phyloP scores from a whole-genome alignment of 495 filamentous ascomycete genomes.

The Friedmanniomyces endolithicus region DNA sequence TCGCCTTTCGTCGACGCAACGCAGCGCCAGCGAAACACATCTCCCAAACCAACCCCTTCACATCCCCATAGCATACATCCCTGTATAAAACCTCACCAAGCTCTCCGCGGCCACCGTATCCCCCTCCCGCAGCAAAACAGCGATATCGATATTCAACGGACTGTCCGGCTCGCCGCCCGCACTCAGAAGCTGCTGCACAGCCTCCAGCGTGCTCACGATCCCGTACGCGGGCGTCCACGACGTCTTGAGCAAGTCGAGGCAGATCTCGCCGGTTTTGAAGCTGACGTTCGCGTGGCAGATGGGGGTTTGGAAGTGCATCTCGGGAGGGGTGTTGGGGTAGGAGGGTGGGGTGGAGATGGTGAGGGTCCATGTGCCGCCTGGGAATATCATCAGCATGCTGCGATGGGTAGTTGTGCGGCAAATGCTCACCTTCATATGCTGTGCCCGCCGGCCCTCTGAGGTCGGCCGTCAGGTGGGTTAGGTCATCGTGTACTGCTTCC shows the following conservation, averaged over 20 bases:
- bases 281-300: conserved; percentile 80
- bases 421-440: conserved; percentile 56
- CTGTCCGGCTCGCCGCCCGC: conserved; percentile 61
- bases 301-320: conserved; percentile 62
- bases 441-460: conserved; percentile 54
- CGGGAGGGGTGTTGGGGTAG: conserved; percentile 69
- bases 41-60: not conserved
- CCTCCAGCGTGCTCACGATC: conserved; percentile 60
- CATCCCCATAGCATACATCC: conserved; percentile 14
- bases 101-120: conserved; percentile 67
- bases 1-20: not conserved
- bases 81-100: conserved; percentile 68
- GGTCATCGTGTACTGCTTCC: conserved; percentile 57
- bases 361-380: conserved; percentile 77
- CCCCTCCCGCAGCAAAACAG: conserved; percentile 58
- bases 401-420: not conserved
- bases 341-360: conserved; percentile 58
- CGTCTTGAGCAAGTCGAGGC: conserved; percentile 71
- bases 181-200: conserved; percentile 63
- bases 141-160: conserved; percentile 83
- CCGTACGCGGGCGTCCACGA: conserved; percentile 80
- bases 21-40: not conserved
- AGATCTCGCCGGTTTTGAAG: conserved; percentile 78
- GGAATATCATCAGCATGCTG: not conserved
- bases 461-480: conserved; percentile 68